Base-by-base conservation (phyloP, 805 yeast genomes). In the Ogataea naganishii region DNA sequence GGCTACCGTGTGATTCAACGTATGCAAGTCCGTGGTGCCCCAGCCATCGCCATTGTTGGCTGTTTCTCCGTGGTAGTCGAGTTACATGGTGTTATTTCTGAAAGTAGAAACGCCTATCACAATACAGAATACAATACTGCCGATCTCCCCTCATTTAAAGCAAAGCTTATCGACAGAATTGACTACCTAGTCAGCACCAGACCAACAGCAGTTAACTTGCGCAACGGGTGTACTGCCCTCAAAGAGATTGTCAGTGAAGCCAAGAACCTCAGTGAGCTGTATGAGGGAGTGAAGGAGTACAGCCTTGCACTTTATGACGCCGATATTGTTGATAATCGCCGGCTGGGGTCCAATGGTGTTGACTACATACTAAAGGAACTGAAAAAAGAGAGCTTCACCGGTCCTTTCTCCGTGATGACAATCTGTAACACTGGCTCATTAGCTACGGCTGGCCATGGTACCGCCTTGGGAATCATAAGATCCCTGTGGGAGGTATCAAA, bases 21-120 rank as follows among this genome's bases (percentile, higher is more conserved):
- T 34, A 89, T 89, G 98, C 86, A 83, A 46, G 96, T 94, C 4
- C 69, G 98, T 51, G 98, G 98, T 22, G 98, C 98, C 0, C 98
- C 98, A 0, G 97, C 97, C 1, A 89, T 89, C 49, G 96, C 96
- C 38, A 83, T 89, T 34, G 96, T 89, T 3, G 97, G 95, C 5
- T 76, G 86, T 1, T 67, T 88, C 36, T 72, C 95, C 2, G 69
- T 89, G 3, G 78, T 83, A 2, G 75, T 81, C n/a, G 96, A 89
- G 40, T 55, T 73, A 3, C 57, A 56, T 33, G 44, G 44, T 48
- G 45, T 47, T 33, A 27, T 60, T 29, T 34, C 36, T 5, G 61
- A 55, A 28, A 35, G 39, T 15, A 51, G 32, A 23, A 59, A 61
- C 31, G 64, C 62, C 36, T 29, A 49, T 17, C 33, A 43, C 1